Evolutionary conservation across 495 filamentous ascomycete species (phyloP).

Genomic region (Tuber umbilicatum): DNA sequence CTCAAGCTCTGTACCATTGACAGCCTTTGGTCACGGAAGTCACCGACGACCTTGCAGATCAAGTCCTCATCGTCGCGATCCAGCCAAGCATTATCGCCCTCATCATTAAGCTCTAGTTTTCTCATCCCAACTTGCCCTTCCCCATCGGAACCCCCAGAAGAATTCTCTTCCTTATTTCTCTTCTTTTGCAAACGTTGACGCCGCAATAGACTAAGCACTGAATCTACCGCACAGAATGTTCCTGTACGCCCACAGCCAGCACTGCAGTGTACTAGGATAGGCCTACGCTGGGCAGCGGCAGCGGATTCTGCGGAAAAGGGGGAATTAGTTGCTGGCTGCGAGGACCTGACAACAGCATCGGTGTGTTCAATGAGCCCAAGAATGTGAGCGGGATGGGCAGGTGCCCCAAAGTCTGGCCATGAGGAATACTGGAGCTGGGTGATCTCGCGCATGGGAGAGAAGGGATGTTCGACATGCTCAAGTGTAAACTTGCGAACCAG

Average conservation of each 20-base stretch:
- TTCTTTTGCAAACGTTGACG: constrained; percentile 54
- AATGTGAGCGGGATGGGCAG: constrained; percentile 78
- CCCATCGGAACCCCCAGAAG: constrained; percentile 36
- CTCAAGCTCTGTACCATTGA: constrained; percentile 96
- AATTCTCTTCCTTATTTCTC: constrained; percentile 25
- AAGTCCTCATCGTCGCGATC: constrained; percentile 61
- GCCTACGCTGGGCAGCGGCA: constrained; percentile 49
- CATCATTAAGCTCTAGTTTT: constrained; percentile 48
- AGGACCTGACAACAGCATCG: constrained; percentile 45
- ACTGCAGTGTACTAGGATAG: constrained; percentile 88
- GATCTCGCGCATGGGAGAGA: constrained; percentile 81
- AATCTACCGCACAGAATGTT: constrained; percentile 93
- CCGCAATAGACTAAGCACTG: constrained; percentile 87
- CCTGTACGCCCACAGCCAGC: constrained; percentile 94
- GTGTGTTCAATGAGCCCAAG: constrained; percentile 71
- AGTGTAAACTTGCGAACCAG: constrained; percentile 83
- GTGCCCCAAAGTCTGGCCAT: constrained; percentile 95
- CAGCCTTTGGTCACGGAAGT: constrained; percentile 77
- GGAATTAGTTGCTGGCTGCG: constrained; percentile 33
- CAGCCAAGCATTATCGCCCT: constrained; percentile 49
- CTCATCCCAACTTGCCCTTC: constrained; percentile 35
- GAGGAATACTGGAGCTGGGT: constrained; percentile 89
- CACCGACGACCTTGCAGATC: constrained; percentile 75
- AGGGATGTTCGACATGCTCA: constrained; percentile 68
- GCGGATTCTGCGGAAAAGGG: constrained; percentile 42